A percentile compares a stretch with the other conserved stretches of the same genome.
These are phyloP conservation scores for Talaromyces sp. DNA, from an alignment of 2,329 filamentous ascomycete genomes.

Conservation along the genomic window DNA sequence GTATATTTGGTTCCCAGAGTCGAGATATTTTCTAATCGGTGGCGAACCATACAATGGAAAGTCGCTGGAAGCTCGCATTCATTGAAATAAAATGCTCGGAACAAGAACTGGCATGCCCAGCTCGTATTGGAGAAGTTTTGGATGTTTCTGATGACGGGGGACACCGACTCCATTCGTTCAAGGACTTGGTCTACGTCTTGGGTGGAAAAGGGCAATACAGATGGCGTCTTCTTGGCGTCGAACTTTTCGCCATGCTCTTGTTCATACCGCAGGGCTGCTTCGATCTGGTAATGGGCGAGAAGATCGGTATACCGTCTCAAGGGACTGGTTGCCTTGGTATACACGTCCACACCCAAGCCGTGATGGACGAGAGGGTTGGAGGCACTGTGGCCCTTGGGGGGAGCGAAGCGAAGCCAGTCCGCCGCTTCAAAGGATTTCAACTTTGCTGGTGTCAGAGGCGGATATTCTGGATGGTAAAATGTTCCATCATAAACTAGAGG, in stretches of 20 bases:
- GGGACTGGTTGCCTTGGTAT: constrained; percentile 56
- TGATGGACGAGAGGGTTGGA: constrained; percentile 46
- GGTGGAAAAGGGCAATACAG: constrained; percentile 46
- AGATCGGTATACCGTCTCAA: constrained; percentile 58
- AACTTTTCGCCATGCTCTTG: constrained; percentile 40
- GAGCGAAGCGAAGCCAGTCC: constrained; percentile 30
- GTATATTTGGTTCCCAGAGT: constrained; percentile 17
- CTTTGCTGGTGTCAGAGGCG: constrained; percentile 29
- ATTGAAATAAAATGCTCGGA: constrained; percentile 53
- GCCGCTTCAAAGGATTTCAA: constrained; percentile 38
- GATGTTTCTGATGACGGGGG: constrained; percentile 37
- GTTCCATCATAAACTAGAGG: constrained; percentile 32
- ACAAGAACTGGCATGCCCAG: constrained; percentile 52
- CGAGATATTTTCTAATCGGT: constrained; percentile 17
- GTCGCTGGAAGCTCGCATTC: constrained; percentile 48
- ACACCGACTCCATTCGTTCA: constrained; percentile 35
- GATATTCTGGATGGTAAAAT: constrained; percentile 36
- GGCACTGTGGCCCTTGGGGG: constrained; percentile 38
- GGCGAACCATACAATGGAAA: constrained; percentile 34
- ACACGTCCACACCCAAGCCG: constrained; percentile 47
- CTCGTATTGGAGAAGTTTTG: constrained; percentile 31
- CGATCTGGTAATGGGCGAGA: constrained; percentile 60
- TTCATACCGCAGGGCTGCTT: constrained; percentile 56
- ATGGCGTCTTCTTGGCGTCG: constrained; percentile 22
- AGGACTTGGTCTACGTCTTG: constrained; percentile 46